These are phyloP conservation scores for Mrakia gelida DNA, from an alignment of 768 basidiomycete species.

Conservation along the genomic window DNA sequence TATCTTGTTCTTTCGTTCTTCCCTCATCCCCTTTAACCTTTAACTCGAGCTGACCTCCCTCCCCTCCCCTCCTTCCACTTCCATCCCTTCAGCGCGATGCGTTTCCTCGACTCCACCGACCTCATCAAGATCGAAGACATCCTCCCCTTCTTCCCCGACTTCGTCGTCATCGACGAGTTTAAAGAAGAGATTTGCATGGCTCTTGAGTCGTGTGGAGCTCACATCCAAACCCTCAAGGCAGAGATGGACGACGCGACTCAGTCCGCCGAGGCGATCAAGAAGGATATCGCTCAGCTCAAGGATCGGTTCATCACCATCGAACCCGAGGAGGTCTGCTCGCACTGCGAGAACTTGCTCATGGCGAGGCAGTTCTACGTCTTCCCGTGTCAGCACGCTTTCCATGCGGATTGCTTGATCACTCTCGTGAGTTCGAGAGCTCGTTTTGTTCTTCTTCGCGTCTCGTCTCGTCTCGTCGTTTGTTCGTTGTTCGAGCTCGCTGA, in stretches of 20 bases:
- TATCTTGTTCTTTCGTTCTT: not conserved
- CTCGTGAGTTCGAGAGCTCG: constrained; percentile 58
- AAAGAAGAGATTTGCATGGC: constrained; percentile 97
- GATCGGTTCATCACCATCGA: constrained; percentile 91
- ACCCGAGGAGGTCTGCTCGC: constrained; percentile 75
- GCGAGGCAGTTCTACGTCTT: constrained; percentile 96
- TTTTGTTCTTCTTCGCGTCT: too few relatives aligned
- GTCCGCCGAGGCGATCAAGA: constrained; percentile 87
- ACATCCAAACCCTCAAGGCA: constrained; percentile 79
- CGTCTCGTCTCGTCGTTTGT: too few relatives aligned
- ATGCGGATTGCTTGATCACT: constrained; percentile 92
- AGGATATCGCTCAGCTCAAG: constrained; percentile 77
- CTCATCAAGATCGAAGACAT: constrained; percentile 98
- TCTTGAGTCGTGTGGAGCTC: constrained; percentile 84
- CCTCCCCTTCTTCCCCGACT: constrained; percentile 98
- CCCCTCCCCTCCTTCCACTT: not conserved
- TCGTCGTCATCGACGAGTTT: constrained; percentile 98
- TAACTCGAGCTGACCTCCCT: not conserved
- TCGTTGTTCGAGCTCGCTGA: not conserved
- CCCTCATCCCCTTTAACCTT: not conserved
- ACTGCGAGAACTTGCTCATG: constrained; percentile 69
- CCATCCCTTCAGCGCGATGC: constrained; percentile 70
- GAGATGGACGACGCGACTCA: constrained; percentile 96
- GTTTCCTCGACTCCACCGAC: constrained; percentile 88
- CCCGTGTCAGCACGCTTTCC: constrained; percentile 96